Base-by-base conservation (phyloP, 768 basidiomycete genomes). In the Collybia sp. region DNA sequence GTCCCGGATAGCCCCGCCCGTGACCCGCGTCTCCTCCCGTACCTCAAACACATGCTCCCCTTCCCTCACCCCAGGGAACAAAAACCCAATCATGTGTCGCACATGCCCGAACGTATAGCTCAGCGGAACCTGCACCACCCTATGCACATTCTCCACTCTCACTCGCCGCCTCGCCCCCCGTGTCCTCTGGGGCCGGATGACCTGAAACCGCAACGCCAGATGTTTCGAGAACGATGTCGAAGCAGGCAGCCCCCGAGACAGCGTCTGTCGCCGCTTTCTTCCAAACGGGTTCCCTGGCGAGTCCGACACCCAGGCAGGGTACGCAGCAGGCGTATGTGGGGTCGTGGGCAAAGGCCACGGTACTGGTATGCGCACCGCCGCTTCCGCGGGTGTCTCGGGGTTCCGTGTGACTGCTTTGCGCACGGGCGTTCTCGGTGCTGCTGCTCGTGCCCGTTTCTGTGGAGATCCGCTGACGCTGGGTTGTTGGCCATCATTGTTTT, bases 251-350 rank as follows among this genome's bases (percentile, higher is more conserved):
- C 63, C 57, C 17, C 68, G 70, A 6, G 64, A 55, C 2, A 73
- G 53, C 12, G 69, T 58, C 15, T 68, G 65, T 12, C 68, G 67
- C 13, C 74, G 70, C 40, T 76, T 77, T 38, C 81, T 66, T 12
- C 83, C 82, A 48, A 87, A 82, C 0, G 85, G 85, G 53, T 86
- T 87, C 3, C 80, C 75, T 0, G 85, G 85, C 0, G 84, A 85
- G 64, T 88, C 85, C 5, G 69, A 76, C 3, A 84, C 80, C 57
- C 63, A 54, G 42, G 67, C 62, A 44, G 78, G 60, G 57, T 72
- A 72, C 1, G 75, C 70, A 2, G 72, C 74, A 47, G 63, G 63
- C 2, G 69, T 52, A 35, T 47, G 53, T 17, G 58, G 56, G 30
- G 58, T 54, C 16, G 43, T 32, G 18, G 52, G 58, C 25, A 25